Base-by-base conservation (phyloP, 306 rosid species). In the Gleditsia sinensis region DNA sequence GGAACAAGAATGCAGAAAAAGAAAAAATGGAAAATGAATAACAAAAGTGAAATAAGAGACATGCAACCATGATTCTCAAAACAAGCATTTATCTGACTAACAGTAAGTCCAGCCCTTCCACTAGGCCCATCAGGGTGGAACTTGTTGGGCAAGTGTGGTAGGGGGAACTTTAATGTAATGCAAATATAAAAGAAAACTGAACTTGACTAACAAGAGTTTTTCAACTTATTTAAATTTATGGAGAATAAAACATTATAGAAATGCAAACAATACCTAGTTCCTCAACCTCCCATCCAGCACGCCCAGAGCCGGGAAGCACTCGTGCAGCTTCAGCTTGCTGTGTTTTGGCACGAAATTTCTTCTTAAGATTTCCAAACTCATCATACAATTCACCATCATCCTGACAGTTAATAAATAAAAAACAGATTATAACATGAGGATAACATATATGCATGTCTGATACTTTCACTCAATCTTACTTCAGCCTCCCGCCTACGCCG, bases 231-330 rank as follows among this genome's bases (percentile, higher is more conserved):
- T 28, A 45, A 43, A 75, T 54, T 20, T 2, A 74, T 24, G 13
- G 25, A 57, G 36, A n/a, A 72, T 28, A 66, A 36, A 76, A 7
- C 43, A 64, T 42, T 56, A 49, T 13, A 62, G 14, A 71, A 72
- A 55, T 63, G 70, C 56, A 63, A 75, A 10, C 13, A 23, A 32
- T 92, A 94, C 97, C 99, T 90, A 94, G 80, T 54, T 90, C 97
- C 72, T 94, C 99, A 56, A 94, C 97, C 76, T 94, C 96, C 99
- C 99, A 94, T 65, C 99, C 99, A 78, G 99, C 99, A 82, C 99
- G 96, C 67, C 99, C 99, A 68, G 99, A 90, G 78, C 97, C 99
- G 24, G 96, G 93, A 76, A 88, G 90, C 55, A 72, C 86, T 11
- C 81, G 81, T 74, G 90, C 93, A 50, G 96, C 83, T 71, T 92